phyloP scores from a whole-genome alignment of 2,329 filamentous ascomycete genomes.

The Diplodia sapinea region DNA sequence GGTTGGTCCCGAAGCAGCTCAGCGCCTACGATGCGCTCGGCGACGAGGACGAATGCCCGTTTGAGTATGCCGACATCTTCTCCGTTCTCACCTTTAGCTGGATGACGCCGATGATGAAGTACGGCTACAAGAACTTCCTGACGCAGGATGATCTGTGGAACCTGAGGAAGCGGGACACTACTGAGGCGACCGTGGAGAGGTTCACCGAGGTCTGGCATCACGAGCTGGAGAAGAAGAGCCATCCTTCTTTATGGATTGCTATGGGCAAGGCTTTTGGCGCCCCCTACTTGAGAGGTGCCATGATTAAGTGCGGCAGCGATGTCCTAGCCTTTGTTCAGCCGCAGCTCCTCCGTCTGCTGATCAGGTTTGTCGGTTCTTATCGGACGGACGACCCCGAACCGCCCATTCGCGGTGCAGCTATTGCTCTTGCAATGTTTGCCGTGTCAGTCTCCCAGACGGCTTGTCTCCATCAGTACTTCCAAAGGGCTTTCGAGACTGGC shows the following conservation, averaged over 20 bases:
- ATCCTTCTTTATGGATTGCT: slow-evolving; percentile 84
- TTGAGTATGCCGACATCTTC: slow-evolving; percentile 93
- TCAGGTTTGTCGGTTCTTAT: slow-evolving; percentile 84
- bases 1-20: slow-evolving; percentile 80
- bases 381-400: slow-evolving; percentile 69
- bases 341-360: slow-evolving; percentile 83
- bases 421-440: slow-evolving; percentile 89
- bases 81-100: slow-evolving; percentile 92
- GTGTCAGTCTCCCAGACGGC: slow-evolving; percentile 86
- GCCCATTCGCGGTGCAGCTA: slow-evolving; percentile 80
- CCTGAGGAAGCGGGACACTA: slow-evolving; percentile 78
- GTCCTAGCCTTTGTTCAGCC: slow-evolving; percentile 86
- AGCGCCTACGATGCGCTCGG: slow-evolving; percentile 72
- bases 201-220: slow-evolving; percentile 79
- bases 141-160: slow-evolving; percentile 98
- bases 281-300: slow-evolving; percentile 78
- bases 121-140: slow-evolving; percentile 87
- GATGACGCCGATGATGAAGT: slow-evolving; percentile 99
- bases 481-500: slow-evolving; percentile 89
- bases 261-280: slow-evolving; percentile 83
- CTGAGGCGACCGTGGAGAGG: slow-evolving; percentile 70
- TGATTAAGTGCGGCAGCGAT: slow-evolving; percentile 92
- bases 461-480: slow-evolving; percentile 97
- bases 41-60: slow-evolving; percentile 73
- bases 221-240: slow-evolving; percentile 73